Percentiles rank a stretch among this genome's conserved stretches.
These are phyloP conservation scores for Penicillium occitanis DNA, from an alignment of 2,329 filamentous ascomycete species.

Conservation along the genomic window DNA sequence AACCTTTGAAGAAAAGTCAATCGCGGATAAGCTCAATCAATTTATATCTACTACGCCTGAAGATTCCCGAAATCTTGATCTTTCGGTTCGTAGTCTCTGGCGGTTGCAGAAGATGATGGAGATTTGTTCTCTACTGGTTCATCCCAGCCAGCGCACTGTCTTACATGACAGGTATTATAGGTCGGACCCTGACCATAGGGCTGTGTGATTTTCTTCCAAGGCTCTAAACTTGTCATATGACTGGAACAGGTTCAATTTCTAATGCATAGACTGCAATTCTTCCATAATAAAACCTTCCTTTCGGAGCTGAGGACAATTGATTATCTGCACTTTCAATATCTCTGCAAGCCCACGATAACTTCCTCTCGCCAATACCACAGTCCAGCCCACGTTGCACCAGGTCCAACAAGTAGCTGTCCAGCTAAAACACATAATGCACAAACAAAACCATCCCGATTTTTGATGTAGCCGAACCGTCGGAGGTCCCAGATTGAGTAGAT, in stretches of 20 bases:
- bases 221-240: not conserved
- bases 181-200: not conserved
- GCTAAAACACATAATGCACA: not conserved
- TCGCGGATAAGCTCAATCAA: not conserved
- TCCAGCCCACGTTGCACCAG: not conserved
- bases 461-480: not conserved
- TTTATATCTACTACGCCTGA: not conserved
- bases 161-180: not conserved
- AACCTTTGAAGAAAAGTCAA: not conserved
- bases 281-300: not conserved
- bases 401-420: not conserved
- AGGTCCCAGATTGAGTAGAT: not conserved
- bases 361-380: constrained; percentile 1
- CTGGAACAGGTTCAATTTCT: not conserved
- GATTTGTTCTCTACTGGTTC: not conserved
- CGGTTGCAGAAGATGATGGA: not conserved
- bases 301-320: not conserved
- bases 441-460: not conserved
- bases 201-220: not conserved
- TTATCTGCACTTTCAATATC: not conserved
- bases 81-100: not conserved
- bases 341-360: not conserved
- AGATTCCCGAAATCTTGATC: not conserved
- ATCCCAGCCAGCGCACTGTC: not conserved
- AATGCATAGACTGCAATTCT: not conserved